Evolutionary conservation across 345 rosid genomes (phyloP), one percentile per base, ranked within the genome.

Genomic region (Corymbia maculata): DNA sequence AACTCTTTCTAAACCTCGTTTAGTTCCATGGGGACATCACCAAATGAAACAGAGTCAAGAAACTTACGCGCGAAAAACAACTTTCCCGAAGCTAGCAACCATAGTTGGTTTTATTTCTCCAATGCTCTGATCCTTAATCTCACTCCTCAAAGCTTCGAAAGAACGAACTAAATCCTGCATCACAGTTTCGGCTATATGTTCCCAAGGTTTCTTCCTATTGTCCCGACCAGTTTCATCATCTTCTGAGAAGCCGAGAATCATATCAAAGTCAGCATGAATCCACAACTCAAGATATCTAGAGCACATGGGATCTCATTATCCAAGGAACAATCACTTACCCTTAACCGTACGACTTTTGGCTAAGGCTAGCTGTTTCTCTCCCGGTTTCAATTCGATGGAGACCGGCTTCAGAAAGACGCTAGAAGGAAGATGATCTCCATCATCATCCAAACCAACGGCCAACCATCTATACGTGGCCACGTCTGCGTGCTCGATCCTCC

Each of bases 61-160:
- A 44, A 85, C 95, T 89, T 91, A 94, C 98, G 92, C 86, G 13
- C 84, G 88, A 85, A 95, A 95, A 64, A 89, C 51, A 66, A 90
- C 68, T 90, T 92, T 95, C 49, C 98, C 95, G 91, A 95, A 88
- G 89, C 97, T 90, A 87, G 94, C 98, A 84, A 93, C 92, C 88
- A 95, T 59, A 87, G 85, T 79, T 55, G 93, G 92, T 88, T 92
- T 95, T 51, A 90, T 55, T 51, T 44, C 90, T 50, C 87, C 90
- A 70, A 79, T 49, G 64, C 52, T 88, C 6, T 85, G 79, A 47
- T 59, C 16, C 79, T 91, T 89, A 79, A 85, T 89, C 88, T 87
- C 85, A 26, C 88, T 88, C 91, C 87, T 94, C 57, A 92, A 61
- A 79, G 3, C 75, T 84, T 92, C 92, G 49, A 91, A 92, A 32